phyloP scores from a whole-genome alignment of 345 rosid species.

The Schrenkiella parvula region DNA sequence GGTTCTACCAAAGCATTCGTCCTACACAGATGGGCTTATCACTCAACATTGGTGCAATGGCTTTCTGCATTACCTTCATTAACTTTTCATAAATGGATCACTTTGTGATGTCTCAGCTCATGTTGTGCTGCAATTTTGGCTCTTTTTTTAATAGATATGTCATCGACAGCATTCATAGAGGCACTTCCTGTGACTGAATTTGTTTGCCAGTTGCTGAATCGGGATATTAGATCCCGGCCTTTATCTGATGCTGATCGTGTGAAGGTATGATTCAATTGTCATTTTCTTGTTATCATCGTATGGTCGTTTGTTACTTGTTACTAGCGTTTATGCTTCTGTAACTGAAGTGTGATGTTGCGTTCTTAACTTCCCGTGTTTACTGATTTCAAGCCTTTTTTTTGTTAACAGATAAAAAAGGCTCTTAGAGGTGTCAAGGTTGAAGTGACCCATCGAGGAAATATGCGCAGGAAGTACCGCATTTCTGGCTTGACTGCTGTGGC shows the following conservation, averaged over 20 bases:
- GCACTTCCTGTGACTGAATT: constrained; percentile 76
- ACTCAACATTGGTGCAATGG: constrained; percentile 63
- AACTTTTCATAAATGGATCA: not conserved
- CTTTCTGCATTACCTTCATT: not conserved
- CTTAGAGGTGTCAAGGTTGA: constrained; percentile 91
- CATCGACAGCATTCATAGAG: constrained; percentile 95
- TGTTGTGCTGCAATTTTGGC: constrained; percentile 8
- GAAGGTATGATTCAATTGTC: constrained; percentile 47
- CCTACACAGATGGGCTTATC: constrained; percentile 97
- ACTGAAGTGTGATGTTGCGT: not conserved
- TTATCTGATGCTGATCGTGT: constrained; percentile 91
- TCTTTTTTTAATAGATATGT: constrained; percentile 64
- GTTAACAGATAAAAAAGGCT: constrained; percentile 75
- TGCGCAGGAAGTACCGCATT: constrained; percentile 93
- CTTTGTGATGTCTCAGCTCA: constrained; percentile 3
- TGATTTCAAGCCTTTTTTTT: not conserved
- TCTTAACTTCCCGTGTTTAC: not conserved
- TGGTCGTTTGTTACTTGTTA: not conserved
- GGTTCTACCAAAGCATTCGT: constrained; percentile 95
- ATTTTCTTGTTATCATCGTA: not conserved
- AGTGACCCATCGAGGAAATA: constrained; percentile 91
- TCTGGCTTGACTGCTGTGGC: constrained; percentile 89
- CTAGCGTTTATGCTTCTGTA: not conserved
- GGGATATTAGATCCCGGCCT: constrained; percentile 71
- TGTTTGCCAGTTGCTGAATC: constrained; percentile 58